A percentile compares a stretch with the other conserved stretches of the same genome.
phyloP scores from a whole-genome alignment of 139 green algal genomes.

The Chlamydomonas schloesseri region DNA sequence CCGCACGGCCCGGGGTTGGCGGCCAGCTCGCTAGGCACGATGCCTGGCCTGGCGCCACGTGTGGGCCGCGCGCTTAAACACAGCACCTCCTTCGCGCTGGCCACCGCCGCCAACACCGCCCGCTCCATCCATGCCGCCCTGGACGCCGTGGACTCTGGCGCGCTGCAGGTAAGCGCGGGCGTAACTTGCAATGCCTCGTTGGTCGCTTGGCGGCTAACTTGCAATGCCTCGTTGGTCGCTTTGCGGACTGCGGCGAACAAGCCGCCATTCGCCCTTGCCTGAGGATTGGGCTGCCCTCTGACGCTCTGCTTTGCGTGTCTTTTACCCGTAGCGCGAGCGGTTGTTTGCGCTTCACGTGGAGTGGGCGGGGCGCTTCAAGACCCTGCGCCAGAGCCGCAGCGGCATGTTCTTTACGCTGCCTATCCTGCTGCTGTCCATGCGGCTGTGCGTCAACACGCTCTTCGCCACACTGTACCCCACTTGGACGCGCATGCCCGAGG shows the following conservation, averaged over 20 bases:
- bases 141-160: constrained; percentile 18
- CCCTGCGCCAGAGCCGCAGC: constrained; percentile 30
- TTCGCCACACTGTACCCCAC: constrained; percentile 62
- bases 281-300: no score
- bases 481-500: constrained; percentile 48
- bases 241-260: no score
- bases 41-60: constrained; percentile 9
- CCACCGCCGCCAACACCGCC: constrained; percentile 29
- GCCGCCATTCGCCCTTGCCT: no score
- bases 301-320: no score
- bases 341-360: constrained; percentile 55
- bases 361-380: constrained; percentile 28
- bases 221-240: no score
- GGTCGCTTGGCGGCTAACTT: no score
- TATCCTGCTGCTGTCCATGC: constrained; percentile 57
- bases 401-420: constrained; percentile 72
- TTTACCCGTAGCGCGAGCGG: constrained; percentile 12
- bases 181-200: no score
- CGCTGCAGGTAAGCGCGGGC: constrained; percentile 28
- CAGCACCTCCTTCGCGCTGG: constrained; percentile 19
- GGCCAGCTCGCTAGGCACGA: not conserved
- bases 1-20: no score
- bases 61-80: constrained; percentile 5
- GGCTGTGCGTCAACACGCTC: constrained; percentile 51
- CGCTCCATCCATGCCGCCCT: constrained; percentile 32